phyloP scores from a whole-genome alignment of 2,329 filamentous ascomycete species.

The Trichoderma cornu-damae region DNA sequence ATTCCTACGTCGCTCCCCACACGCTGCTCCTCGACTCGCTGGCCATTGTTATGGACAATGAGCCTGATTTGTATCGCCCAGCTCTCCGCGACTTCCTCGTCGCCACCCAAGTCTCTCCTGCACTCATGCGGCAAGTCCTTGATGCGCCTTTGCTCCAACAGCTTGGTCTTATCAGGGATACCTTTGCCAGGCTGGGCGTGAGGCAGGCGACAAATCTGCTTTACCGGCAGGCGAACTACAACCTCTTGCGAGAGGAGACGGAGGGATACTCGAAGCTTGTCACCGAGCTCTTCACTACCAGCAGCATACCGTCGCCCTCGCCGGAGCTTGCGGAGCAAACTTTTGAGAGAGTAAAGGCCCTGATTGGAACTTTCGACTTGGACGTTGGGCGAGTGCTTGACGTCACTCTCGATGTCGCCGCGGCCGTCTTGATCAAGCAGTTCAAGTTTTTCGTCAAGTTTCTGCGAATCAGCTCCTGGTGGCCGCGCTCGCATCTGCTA shows the following conservation, averaged over 20 bases:
- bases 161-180: constrained; percentile 76
- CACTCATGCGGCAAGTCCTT: constrained; percentile 73
- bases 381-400: constrained; percentile 93
- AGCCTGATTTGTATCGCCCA: constrained; percentile 47
- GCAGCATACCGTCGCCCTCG: constrained; percentile 66
- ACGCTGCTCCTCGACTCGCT: constrained; percentile 78
- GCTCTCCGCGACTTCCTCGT: constrained; percentile 63
- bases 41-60: constrained; percentile 70
- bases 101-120: constrained; percentile 65
- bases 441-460: constrained; percentile 93
- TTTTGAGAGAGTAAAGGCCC: constrained; percentile 85
- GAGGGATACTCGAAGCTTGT: constrained; percentile 96
- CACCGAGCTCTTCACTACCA: constrained; percentile 90
- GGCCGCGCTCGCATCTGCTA: constrained; percentile 63
- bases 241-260: constrained; percentile 87
- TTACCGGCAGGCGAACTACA: constrained; percentile 96
- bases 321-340: constrained; percentile 75
- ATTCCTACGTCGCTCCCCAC: constrained; percentile 51
- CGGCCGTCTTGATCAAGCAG: constrained; percentile 86
- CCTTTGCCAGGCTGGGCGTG: constrained; percentile 76
- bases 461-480: constrained; percentile 89
- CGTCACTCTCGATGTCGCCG: constrained; percentile 91
- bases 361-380: constrained; percentile 95
- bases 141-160: constrained; percentile 71
- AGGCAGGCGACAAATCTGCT: constrained; percentile 88